These are phyloP conservation scores for Tetraselmis striata DNA, from an alignment of 139 green algal genomes.

Conservation along the genomic window DNA sequence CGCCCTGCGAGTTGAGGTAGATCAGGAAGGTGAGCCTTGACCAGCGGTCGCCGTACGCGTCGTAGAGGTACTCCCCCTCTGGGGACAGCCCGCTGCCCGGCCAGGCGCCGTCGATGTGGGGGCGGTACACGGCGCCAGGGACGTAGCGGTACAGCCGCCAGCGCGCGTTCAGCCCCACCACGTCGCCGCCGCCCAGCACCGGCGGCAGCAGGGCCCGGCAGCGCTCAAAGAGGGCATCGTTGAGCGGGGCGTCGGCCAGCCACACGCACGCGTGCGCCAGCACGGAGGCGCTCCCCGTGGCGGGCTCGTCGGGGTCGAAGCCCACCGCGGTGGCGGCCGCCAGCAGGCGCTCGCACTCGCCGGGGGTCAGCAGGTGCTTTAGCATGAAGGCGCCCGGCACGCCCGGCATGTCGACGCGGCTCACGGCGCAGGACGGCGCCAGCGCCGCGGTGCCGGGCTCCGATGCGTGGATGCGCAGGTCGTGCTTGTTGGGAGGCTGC, in stretches of 20 bases:
- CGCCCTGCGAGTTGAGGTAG: constrained; percentile 29
- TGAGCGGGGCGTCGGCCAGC: constrained; percentile 35
- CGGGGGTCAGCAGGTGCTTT: not conserved
- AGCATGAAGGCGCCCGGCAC: constrained; percentile 20
- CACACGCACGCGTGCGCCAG: constrained; percentile 38
- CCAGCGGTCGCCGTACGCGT: constrained; percentile 43
- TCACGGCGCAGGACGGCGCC: not conserved
- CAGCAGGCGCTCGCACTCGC: constrained; percentile 20
- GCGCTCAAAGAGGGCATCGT: constrained; percentile 23
- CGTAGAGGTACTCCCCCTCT: constrained; percentile 31
- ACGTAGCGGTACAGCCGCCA: constrained; percentile 39
- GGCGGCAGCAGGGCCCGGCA: constrained; percentile 28
- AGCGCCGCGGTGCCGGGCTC: not conserved
- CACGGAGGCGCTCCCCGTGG: not conserved
- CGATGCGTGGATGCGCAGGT: constrained; percentile 12
- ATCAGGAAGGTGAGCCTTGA: constrained; percentile 38
- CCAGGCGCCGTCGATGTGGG: constrained; percentile 50
- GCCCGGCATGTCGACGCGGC: constrained; percentile 11
- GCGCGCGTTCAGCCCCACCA: constrained; percentile 41
- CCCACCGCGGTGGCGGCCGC: constrained; percentile 14
- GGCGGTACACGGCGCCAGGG: constrained; percentile 37
- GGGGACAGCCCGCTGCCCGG: constrained; percentile 26
- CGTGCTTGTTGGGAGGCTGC: constrained; percentile 4
- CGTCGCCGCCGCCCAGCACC: constrained; percentile 24
- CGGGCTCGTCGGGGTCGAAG: constrained; percentile 13